These are phyloP conservation scores for Kodamaea sp. DNA, from an alignment of 1,139 yeast genomes.

Conservation along the genomic window DNA sequence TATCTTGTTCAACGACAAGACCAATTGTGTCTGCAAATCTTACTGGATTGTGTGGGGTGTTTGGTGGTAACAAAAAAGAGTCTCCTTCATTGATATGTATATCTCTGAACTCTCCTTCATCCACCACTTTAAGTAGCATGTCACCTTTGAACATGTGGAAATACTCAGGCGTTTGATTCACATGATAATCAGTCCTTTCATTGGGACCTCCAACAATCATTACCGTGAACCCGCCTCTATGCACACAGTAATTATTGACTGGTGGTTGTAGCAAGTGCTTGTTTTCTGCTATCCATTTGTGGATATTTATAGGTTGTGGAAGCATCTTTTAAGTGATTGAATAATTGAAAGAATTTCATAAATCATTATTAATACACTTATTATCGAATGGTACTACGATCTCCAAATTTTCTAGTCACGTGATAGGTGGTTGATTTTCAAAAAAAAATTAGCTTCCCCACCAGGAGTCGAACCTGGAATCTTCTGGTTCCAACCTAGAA, in stretches of 20 bases:
- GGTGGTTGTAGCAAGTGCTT: conserved; percentile 79
- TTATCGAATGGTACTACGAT: neutral
- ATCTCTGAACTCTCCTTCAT: conserved; percentile 73
- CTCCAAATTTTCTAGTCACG: neutral
- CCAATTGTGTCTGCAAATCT: conserved; percentile 85
- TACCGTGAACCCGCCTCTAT: conserved; percentile 87
- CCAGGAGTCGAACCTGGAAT: conserved; percentile 96
- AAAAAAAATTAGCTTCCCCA: conserved; percentile 67
- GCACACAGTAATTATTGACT: conserved; percentile 85
- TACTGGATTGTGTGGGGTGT: conserved; percentile 88
- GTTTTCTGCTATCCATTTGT: conserved; percentile 79
- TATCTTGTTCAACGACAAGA: conserved; percentile 88
- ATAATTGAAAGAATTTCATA: neutral
- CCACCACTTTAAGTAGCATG: conserved; percentile 84
- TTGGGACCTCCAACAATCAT: conserved; percentile 97
- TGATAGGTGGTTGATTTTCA: neutral
- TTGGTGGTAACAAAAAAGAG: conserved; percentile 78
- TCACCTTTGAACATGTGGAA: conserved; percentile 83
- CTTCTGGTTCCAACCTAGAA: conserved; percentile 68
- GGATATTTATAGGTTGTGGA: conserved; percentile 66
- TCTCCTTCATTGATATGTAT: conserved; percentile 80
- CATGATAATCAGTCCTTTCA: conserved; percentile 88
- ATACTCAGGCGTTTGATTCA: conserved; percentile 93
- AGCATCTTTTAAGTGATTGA: conserved; percentile 40
- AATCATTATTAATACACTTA: neutral